Conservation (phyloP, 2,329 filamentous ascomycete genomes). For the Triangularia verruculosa region DNA sequence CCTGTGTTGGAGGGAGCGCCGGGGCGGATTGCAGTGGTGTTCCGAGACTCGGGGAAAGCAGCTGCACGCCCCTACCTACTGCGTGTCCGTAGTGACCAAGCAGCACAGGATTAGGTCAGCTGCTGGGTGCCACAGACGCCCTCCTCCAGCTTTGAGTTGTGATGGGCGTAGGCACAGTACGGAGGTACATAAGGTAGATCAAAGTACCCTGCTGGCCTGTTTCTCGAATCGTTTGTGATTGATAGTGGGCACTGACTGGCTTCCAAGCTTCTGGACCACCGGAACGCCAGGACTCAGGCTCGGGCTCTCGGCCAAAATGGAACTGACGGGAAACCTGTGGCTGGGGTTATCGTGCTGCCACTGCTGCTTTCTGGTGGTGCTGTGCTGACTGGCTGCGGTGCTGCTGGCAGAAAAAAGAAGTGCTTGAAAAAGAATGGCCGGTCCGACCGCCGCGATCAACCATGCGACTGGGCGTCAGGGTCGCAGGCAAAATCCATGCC, state of each 20-base stretch:
- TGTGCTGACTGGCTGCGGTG: background rate
- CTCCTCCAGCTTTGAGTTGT: no score
- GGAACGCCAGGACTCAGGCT: conserved; percentile 9
- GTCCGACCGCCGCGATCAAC: background rate
- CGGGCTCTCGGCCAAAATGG: conserved; percentile 9
- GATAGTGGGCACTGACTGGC: no score
- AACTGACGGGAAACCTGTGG: background rate
- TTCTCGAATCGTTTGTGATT: no score
- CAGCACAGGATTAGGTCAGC: background rate
- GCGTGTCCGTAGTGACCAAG: no score
- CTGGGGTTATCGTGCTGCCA: background rate
- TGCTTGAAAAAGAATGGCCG: background rate
- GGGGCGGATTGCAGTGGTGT: conserved; percentile 13
- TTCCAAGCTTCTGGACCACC: conserved; percentile 8
- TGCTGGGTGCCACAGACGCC: background rate
- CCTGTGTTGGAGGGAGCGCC: background rate
- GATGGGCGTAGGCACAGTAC: no score
- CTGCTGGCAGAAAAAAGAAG: background rate
- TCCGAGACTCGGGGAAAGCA: conserved; percentile 18
- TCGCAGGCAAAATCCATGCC: background rate
- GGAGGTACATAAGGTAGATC: no score
- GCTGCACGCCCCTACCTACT: no score
- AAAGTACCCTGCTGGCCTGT: background rate
- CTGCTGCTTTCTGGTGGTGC: background rate
- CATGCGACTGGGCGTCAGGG: background rate